Conservation (phyloP, 2,329 filamentous ascomycete species). For the Calonectria montana region DNA sequence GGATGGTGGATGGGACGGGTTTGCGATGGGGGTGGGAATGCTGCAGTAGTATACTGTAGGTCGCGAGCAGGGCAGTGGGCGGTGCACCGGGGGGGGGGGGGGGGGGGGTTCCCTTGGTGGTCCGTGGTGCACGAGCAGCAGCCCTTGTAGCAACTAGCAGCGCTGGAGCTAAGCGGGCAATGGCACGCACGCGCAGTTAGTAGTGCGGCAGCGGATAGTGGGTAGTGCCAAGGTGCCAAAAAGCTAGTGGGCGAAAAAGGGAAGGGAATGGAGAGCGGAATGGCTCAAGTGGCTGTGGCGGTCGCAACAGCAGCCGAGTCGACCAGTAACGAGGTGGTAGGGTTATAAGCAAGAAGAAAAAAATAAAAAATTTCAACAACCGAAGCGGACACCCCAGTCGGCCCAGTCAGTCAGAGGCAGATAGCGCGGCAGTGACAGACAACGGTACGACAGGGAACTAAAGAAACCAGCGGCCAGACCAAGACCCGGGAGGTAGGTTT, state of each 20-base stretch:
- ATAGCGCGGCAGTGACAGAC: constrained; percentile 18
- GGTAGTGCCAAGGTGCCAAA: constrained; percentile 16
- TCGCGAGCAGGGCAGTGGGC: constrained; percentile 16
- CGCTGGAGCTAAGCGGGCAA: constrained; percentile 21
- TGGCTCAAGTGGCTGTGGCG: constrained; percentile 8
- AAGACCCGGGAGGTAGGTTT: constrained; percentile 17
- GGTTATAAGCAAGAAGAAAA: neutral
- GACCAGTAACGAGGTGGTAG: neutral
- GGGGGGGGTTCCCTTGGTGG: constrained; percentile 1
- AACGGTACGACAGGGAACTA: constrained; percentile 20
- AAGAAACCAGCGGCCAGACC: neutral
- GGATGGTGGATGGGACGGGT: constrained; percentile 44
- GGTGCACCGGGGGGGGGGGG: constrained; percentile 6
- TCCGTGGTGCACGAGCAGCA: constrained; percentile 17
- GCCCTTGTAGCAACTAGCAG: constrained; percentile 5
- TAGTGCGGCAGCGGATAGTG: constrained; percentile 16
- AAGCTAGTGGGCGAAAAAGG: constrained; percentile 10
- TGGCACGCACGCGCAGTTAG: constrained; percentile 20
- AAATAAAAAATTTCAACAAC: neutral
- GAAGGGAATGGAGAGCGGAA: neutral
- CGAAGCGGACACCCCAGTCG: constrained; percentile 9
- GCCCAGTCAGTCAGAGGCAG: constrained; percentile 8
- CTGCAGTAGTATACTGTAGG: constrained; percentile 36
- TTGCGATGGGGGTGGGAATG: constrained; percentile 39
- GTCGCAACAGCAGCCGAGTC: constrained; percentile 1